phyloP scores from a whole-genome alignment of 306 rosid species.

The Vicia villosa region DNA sequence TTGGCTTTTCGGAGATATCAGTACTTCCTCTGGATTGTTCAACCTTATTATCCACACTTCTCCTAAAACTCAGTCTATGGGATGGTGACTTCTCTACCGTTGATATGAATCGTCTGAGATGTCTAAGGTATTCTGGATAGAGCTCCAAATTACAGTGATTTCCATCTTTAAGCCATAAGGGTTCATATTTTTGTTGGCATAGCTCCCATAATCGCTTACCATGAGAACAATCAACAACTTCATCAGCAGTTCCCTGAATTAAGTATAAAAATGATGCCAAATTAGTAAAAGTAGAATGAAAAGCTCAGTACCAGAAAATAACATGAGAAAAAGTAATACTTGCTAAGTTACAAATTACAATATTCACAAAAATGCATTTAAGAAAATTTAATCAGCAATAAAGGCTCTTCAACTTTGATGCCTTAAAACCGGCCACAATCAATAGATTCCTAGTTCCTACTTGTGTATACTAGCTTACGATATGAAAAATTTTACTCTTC shows the following conservation, averaged over 20 bases:
- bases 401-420: not conserved
- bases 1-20: conserved; percentile 39
- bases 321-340: not conserved
- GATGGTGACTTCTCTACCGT: conserved; percentile 63
- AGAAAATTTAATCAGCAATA: conserved; percentile 2
- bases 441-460: conserved; percentile 28
- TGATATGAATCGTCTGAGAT: conserved; percentile 68
- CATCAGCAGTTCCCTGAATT: conserved; percentile 81
- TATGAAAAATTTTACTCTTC: not conserved
- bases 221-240: conserved; percentile 87
- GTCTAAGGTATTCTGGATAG: conserved; percentile 72
- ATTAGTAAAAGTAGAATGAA: conserved; percentile 29
- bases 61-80: conserved; percentile 62
- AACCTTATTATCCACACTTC: conserved; percentile 56
- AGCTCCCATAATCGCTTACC: conserved; percentile 88
- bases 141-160: conserved; percentile 92
- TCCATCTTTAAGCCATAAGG: conserved; percentile 89
- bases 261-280: not conserved
- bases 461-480: not conserved
- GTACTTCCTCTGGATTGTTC: conserved; percentile 66
- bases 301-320: not conserved
- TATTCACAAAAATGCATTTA: conserved; percentile 6
- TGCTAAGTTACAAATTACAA: conserved; percentile 15
- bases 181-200: conserved; percentile 88
- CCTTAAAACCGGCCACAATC: conserved; percentile 9